Evolutionary conservation across 441 rosid species (phyloP).

Genomic region (Syzygium malaccense): DNA sequence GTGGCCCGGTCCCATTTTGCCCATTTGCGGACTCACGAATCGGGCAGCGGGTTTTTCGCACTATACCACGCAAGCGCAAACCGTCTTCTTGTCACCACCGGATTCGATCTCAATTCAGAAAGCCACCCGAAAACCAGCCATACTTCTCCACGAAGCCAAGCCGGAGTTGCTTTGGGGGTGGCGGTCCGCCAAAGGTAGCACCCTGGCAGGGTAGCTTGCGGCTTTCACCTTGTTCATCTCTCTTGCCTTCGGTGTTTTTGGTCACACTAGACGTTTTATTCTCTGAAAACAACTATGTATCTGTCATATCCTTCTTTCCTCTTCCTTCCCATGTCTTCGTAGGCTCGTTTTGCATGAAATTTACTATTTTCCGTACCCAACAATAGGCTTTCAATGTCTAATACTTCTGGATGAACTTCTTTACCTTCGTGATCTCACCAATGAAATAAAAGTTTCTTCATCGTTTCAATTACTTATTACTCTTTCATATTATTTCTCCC

Average conservation of each 20-base stretch:
- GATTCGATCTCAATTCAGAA: neutral
- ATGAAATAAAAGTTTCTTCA: neutral
- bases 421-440: no score
- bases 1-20: neutral
- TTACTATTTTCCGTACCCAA: neutral
- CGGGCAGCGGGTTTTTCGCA: neutral
- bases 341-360: neutral
- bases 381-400: neutral
- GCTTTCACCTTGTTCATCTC: neutral
- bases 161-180: neutral
- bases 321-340: neutral
- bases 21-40: neutral
- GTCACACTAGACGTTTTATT: neutral
- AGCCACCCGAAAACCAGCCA: fast-evolving
- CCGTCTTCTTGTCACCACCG: neutral
- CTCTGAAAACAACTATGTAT: neutral
- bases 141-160: neutral
- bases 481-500: neutral
- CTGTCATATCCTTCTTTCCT: neutral
- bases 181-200: neutral
- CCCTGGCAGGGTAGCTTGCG: neutral
- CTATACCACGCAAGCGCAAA: no score
- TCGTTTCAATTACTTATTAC: neutral
- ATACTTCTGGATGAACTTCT: neutral
- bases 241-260: neutral